A percentile compares a stretch with the other conserved stretches of the same genome.
Conservation (phyloP, 352 stramenopile genomes). For the Phytophthora sansomeana region DNA sequence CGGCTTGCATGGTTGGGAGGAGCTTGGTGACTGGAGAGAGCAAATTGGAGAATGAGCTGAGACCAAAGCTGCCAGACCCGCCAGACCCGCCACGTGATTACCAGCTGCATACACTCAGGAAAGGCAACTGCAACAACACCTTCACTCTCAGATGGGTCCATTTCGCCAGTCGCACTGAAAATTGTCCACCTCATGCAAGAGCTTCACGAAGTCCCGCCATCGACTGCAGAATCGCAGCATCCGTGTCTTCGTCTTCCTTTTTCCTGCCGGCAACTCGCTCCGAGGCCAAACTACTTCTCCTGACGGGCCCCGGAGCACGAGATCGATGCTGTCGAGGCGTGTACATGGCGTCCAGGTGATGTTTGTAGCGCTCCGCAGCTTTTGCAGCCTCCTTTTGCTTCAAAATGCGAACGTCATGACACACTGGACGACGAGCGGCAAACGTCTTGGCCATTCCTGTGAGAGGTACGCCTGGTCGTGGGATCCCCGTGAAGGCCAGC, state of each 20-base stretch:
- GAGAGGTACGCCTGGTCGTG: slow-evolving; percentile 55
- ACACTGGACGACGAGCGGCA: slow-evolving; percentile 42
- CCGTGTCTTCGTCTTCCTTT: slow-evolving; percentile 15
- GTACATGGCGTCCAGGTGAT: slow-evolving; percentile 32
- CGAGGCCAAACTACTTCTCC: not conserved
- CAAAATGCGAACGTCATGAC: slow-evolving; percentile 58
- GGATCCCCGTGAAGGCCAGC: slow-evolving; percentile 40
- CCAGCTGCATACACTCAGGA: not conserved
- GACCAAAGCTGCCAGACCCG: not conserved
- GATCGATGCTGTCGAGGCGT: slow-evolving; percentile 1
- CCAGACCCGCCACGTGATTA: not conserved
- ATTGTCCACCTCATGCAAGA: not conserved
- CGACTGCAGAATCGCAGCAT: slow-evolving; percentile 33
- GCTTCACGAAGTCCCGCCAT: slow-evolving; percentile 22
- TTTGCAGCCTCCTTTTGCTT: slow-evolving; percentile 50
- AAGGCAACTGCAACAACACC: slow-evolving; percentile 28
- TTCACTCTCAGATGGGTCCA: slow-evolving; percentile 29
- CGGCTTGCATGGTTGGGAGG: slow-evolving; percentile 12
- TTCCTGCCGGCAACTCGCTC: not conserved
- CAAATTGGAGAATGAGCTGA: slow-evolving; percentile 23
- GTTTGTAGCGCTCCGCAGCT: slow-evolving; percentile 55
- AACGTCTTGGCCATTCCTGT: slow-evolving; percentile 56
- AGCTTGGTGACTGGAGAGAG: not conserved
- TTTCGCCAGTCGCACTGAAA: slow-evolving; percentile 16
- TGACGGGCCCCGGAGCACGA: not conserved